Evolutionary conservation across 164 flowering plant species (phyloP).

Genomic region (Houttuynia cordata): DNA sequence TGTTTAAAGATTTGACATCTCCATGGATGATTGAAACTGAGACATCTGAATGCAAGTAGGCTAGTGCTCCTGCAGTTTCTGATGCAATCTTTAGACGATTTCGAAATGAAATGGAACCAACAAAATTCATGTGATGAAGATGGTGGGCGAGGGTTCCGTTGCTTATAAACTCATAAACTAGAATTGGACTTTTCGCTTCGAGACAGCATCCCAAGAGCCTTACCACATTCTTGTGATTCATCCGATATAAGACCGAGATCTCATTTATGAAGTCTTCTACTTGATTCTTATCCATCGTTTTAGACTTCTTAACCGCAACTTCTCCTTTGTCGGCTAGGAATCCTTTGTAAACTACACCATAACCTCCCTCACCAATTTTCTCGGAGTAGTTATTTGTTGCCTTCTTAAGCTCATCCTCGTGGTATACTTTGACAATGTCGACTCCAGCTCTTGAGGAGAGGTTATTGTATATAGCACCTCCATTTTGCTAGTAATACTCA

Average conservation of each 20-base stretch:
- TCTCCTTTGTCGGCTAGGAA: constrained; percentile 12
- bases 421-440: not conserved
- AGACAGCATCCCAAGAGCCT: constrained; percentile 34
- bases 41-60: constrained; percentile 37
- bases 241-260: constrained; percentile 29
- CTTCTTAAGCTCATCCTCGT: not conserved
- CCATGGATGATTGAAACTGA: constrained; percentile 31
- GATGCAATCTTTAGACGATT: constrained; percentile 29
- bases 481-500: not conserved
- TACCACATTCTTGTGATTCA: constrained; percentile 38
- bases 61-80: constrained; percentile 35
- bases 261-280: constrained; percentile 39
- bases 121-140: constrained; percentile 12
- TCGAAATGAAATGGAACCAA: constrained; percentile 18
- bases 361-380: constrained; percentile 2
- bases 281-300: constrained; percentile 24
- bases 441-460: not conserved
- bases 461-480: not conserved
- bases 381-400: not conserved
- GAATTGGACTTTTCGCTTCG: constrained; percentile 30
- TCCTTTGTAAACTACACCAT: constrained; percentile 17
- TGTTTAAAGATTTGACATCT: constrained; percentile 33
- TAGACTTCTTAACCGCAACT: constrained; percentile 43
- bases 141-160: constrained; percentile 35
- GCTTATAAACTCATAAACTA: constrained; percentile 40